These are phyloP conservation scores for Sarocladium oryzae DNA, from an alignment of 2,329 filamentous ascomycete genomes.

Conservation along the genomic window DNA sequence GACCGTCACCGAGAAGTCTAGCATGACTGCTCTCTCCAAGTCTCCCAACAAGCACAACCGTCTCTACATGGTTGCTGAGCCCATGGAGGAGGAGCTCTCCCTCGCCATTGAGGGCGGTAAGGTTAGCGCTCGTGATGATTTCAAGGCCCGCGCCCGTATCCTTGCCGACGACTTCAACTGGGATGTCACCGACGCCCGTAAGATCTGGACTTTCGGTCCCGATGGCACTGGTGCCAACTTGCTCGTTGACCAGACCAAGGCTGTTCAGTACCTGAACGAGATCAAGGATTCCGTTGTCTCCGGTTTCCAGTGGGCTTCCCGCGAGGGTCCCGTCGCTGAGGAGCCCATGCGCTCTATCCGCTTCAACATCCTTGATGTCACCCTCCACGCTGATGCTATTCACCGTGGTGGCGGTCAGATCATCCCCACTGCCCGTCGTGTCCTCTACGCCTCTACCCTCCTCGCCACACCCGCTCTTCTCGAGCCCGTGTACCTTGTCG, in stretches of 20 bases:
- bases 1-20: slow-evolving; percentile 77
- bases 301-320: slow-evolving; percentile 99
- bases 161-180: slow-evolving; percentile 96
- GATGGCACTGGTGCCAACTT: slow-evolving; percentile 97
- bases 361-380: slow-evolving; percentile 99
- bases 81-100: slow-evolving; percentile 85
- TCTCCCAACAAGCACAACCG: slow-evolving; percentile 99
- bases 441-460: slow-evolving; percentile 87
- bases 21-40: slow-evolving; percentile 97
- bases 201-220: slow-evolving; percentile 99
- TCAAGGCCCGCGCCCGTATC: slow-evolving; percentile 95
- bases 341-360: slow-evolving; percentile 96
- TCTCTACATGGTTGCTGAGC: slow-evolving; percentile 92
- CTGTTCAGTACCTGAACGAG: slow-evolving; percentile 99
- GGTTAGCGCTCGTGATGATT: slow-evolving; percentile 92
- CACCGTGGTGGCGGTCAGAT: slow-evolving; percentile 99
- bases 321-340: slow-evolving; percentile 95
- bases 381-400: slow-evolving; percentile 98
- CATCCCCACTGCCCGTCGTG: slow-evolving; percentile 96
- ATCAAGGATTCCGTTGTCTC: slow-evolving; percentile 99
- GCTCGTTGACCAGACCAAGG: slow-evolving; percentile 99
- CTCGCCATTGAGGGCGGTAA: slow-evolving; percentile 87
- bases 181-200: slow-evolving; percentile 99
- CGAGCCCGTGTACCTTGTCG: slow-evolving; percentile 97
- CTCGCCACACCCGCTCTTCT: slow-evolving; percentile 86